Base-by-base conservation (phyloP, 352 stramenopile genomes). In the Globisporangium iwayamae region DNA sequence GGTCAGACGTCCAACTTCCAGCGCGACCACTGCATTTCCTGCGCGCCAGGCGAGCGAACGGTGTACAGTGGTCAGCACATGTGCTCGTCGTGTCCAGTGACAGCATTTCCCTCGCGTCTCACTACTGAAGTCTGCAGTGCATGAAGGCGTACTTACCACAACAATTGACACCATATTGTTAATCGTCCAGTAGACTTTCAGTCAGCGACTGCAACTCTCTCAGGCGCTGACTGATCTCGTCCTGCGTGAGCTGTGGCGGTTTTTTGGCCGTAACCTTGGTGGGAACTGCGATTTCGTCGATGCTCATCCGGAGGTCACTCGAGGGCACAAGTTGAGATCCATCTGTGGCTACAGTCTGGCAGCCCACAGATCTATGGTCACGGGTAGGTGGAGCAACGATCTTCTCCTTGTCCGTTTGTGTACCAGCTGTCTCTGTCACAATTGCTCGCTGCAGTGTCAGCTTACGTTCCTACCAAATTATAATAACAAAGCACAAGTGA, bases 201-300 rank as follows among this genome's bases (percentile, higher is more conserved):
- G 78, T 88, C 38, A 91, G 68, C 4, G 68, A 79, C 46, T 91
- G 78, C 61, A 91, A 58, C 32, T 85, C 73, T 43, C 77, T 65
- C 41, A 91, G 56, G 0, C 79, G 74, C 55, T 65, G 43, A 57
- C 62, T 72, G 32, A 85, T 66, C 46, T 78, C 72, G 28, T 73
- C 48, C 18, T 62, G 51, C 14, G 41, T 43, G n/a, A 63, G 43
- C 45, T 60, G 41, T 3, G 34, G 36, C 53, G 38, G 2, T 2
- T 41, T 56, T 18, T 13, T 28, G 2, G 25, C 6, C 16, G 16
- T 16, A 13, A 9, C 16, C 16, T 25, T 25, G 6, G 18, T 6
- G 16, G 63, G 67, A 25, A 54, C 47, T 30, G 65, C 70, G 22
- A 76, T 73, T 56, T 76, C 68, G 51, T 76, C 67, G 13, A 78